Percentiles rank a stretch among this genome's conserved stretches.
phyloP scores from a whole-genome alignment of 306 rosid species.

The Amphicarpaea edgeworthii region DNA sequence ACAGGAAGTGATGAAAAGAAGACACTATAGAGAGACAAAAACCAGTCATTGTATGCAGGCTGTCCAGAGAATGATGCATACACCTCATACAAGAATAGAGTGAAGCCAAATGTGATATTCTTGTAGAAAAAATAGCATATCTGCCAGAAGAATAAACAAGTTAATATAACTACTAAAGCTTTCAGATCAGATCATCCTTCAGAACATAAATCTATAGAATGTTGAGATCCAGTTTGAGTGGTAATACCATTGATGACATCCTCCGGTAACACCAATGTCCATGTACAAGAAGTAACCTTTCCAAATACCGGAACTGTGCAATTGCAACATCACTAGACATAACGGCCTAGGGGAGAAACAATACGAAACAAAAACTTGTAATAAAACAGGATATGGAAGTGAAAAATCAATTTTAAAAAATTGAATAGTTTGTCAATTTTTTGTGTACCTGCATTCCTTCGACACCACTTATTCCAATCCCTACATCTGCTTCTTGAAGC shows the following conservation, averaged over 20 bases:
- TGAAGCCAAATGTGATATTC: constrained; percentile 85
- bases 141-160: constrained; percentile 58
- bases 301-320: constrained; percentile 87
- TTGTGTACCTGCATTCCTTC: constrained; percentile 94
- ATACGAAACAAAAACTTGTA: neutral
- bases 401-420: constrained; percentile 26
- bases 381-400: neutral
- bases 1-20: constrained; percentile 88
- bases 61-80: constrained; percentile 80
- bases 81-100: constrained; percentile 79
- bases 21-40: constrained; percentile 78
- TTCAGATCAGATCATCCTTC: constrained; percentile 23
- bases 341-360: constrained; percentile 68
- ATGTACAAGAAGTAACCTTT: constrained; percentile 87
- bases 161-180: constrained; percentile 27
- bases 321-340: constrained; percentile 96
- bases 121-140: constrained; percentile 95
- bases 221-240: constrained; percentile 28
- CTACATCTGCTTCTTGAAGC: constrained; percentile 97
- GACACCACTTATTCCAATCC: constrained; percentile 90
- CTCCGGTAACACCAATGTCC: constrained; percentile 98
- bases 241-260: constrained; percentile 82
- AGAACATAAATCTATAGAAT: constrained; percentile 9
- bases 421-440: constrained; percentile 14
- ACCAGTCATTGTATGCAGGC: constrained; percentile 93